A percentile compares a stretch with the other conserved stretches of the same genome.
Conservation (phyloP, 78 protist genomes). For the Bodo saltans region DNA sequence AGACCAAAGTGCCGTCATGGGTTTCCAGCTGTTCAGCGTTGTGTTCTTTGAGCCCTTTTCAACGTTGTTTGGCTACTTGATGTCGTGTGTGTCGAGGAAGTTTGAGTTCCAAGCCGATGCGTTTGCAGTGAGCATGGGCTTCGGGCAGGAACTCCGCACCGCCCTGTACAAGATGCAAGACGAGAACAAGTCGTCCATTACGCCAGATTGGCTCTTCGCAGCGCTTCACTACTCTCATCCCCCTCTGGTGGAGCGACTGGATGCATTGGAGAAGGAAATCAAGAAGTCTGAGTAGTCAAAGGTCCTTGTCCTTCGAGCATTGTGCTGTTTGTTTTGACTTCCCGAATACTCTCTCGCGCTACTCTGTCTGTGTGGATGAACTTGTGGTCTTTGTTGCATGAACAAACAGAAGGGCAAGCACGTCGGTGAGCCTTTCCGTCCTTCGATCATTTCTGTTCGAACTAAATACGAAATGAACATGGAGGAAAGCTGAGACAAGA, state of each 20-base stretch:
- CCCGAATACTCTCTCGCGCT: too few relatives aligned
- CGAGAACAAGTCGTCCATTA: neutral
- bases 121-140: neutral
- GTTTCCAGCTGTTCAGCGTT: constrained; percentile 47
- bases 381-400: too few relatives aligned
- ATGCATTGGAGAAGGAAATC: neutral
- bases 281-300: too few relatives aligned
- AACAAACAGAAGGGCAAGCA: too few relatives aligned
- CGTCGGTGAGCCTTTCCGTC: too few relatives aligned
- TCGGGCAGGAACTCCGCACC: neutral
- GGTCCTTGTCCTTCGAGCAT: too few relatives aligned
- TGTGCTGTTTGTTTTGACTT: too few relatives aligned
- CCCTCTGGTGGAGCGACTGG: constrained; percentile 18
- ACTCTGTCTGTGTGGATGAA: too few relatives aligned
- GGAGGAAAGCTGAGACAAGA: too few relatives aligned
- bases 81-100: constrained; percentile 42
- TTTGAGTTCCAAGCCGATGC: constrained; percentile 66
- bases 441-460: too few relatives aligned
- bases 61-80: constrained; percentile 25
- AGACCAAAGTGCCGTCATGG: constrained; percentile 17
- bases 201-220: neutral
- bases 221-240: constrained; percentile 22
- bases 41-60: constrained; percentile 53
- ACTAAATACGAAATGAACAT: too few relatives aligned
- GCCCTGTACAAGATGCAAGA: neutral